phyloP scores from a whole-genome alignment of 2,329 filamentous ascomycete genomes.

The Talaromyces sp. region DNA sequence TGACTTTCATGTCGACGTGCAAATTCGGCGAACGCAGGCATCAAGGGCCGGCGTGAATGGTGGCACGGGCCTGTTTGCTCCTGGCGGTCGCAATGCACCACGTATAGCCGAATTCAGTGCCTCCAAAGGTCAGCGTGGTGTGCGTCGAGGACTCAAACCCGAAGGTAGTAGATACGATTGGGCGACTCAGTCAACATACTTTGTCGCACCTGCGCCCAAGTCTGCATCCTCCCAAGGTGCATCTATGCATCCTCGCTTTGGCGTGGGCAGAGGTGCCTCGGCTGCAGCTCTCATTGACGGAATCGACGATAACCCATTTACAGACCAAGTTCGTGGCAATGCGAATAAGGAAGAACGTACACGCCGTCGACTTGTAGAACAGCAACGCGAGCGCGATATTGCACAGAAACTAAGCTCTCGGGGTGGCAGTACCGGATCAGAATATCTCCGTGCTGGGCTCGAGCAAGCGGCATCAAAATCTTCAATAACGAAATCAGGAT shows the following conservation, averaged over 20 bases:
- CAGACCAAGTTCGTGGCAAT: slow-evolving; percentile 37
- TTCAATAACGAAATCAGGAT: background rate
- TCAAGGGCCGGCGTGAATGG: slow-evolving; percentile 76
- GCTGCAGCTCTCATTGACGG: slow-evolving; percentile 43
- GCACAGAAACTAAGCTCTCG: slow-evolving; percentile 38
- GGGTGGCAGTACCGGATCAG: slow-evolving; percentile 35
- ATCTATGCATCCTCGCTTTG: slow-evolving; percentile 7
- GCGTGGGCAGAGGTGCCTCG: slow-evolving; percentile 25
- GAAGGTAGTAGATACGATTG: slow-evolving; percentile 40
- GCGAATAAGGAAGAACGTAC: slow-evolving; percentile 43
- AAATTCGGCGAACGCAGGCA: slow-evolving; percentile 66
- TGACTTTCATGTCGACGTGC: slow-evolving; percentile 84
- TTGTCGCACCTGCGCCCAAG: slow-evolving; percentile 37
- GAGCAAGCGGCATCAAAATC: slow-evolving; percentile 21
- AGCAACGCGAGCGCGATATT: slow-evolving; percentile 45
- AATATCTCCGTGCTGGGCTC: slow-evolving; percentile 43
- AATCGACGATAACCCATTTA: slow-evolving; percentile 40
- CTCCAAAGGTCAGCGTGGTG: slow-evolving; percentile 23
- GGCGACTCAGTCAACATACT: slow-evolving; percentile 44
- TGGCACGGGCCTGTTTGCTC: slow-evolving; percentile 54
- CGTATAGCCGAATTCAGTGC: slow-evolving; percentile 42
- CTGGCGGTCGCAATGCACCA: slow-evolving; percentile 34
- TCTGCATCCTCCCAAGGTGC: background rate
- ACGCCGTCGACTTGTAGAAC: slow-evolving; percentile 41
- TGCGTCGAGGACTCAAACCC: slow-evolving; percentile 29